Evolutionary conservation across 495 filamentous ascomycete genomes (phyloP).

Genomic region (Podospora comata): DNA sequence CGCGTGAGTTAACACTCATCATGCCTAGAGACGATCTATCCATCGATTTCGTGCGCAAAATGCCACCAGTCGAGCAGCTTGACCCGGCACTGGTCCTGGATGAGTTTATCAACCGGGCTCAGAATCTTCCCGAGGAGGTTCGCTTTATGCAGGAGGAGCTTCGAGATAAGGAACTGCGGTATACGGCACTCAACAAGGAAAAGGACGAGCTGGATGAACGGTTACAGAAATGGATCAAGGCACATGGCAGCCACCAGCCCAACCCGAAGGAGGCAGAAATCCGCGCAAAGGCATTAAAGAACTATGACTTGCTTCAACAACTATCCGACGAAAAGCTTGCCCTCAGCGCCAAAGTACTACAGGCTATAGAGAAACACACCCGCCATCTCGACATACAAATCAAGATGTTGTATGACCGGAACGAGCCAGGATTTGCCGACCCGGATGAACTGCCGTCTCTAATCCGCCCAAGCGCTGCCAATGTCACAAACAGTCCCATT

Average conservation of each 20-base stretch:
- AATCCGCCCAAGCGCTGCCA: conserved; percentile 57
- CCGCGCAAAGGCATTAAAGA: conserved; percentile 64
- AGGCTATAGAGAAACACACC: conserved; percentile 82
- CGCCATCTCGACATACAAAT: conserved; percentile 84
- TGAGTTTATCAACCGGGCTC: conserved; percentile 80
- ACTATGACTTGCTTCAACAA: conserved; percentile 65
- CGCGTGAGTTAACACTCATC: conserved; percentile 39
- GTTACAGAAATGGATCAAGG: conserved; percentile 86
- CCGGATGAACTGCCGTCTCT: conserved; percentile 72
- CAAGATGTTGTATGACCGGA: conserved; percentile 74
- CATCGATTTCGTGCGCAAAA: conserved; percentile 56
- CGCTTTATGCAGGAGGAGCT: conserved; percentile 93
- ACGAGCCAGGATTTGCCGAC: conserved; percentile 68
- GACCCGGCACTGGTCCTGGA: conserved; percentile 90
- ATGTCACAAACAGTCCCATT: conserved; percentile 36
- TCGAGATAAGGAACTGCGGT: conserved; percentile 77
- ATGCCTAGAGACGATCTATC: conserved; percentile 63
- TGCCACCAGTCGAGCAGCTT: conserved; percentile 50
- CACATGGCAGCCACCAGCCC: conserved; percentile 73
- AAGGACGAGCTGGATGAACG: conserved; percentile 76
- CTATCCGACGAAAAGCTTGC: conserved; percentile 85
- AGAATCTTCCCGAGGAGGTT: conserved; percentile 89
- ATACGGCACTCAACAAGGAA: conserved; percentile 66
- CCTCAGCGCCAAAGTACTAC: conserved; percentile 71
- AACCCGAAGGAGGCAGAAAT: conserved; percentile 85